A percentile compares a stretch with the other conserved stretches of the same genome.
Evolutionary conservation across 225 moss, liverwort and hornwort genomes (phyloP).

Genomic region (Marchantia paleacea): DNA sequence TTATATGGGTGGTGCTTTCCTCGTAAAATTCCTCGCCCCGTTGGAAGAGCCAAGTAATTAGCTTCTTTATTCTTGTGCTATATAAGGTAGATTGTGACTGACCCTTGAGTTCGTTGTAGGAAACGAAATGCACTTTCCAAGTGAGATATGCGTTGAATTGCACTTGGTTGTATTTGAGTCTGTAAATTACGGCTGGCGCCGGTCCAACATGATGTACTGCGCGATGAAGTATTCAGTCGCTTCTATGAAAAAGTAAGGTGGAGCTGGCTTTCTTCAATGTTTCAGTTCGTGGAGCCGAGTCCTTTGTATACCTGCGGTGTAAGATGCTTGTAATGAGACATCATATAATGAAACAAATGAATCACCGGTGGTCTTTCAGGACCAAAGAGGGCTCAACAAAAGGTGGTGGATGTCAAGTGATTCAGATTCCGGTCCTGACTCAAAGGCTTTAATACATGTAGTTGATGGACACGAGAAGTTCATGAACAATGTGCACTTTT

Average conservation of each 20-base stretch:
- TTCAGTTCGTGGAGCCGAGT: not conserved
- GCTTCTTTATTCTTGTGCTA: constrained; percentile 9
- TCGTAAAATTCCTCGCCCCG: constrained; percentile 57
- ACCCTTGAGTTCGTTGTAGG: not conserved
- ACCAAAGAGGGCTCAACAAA: not conserved
- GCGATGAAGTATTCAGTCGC: not conserved
- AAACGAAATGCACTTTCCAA: not conserved
- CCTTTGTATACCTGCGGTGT: not conserved
- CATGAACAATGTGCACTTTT: too few species aligned
- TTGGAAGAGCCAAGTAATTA: constrained; percentile 25
- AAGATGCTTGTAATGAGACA: not conserved
- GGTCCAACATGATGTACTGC: not conserved
- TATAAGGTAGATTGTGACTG: constrained; percentile 3
- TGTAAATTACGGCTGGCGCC: not conserved
- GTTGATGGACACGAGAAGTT: too few species aligned
- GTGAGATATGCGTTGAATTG: not conserved
- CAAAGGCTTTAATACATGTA: too few species aligned
- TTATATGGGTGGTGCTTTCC: constrained; percentile 80
- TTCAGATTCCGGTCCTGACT: not conserved
- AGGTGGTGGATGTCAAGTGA: not conserved
- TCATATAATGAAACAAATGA: not conserved
- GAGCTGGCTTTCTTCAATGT: not conserved
- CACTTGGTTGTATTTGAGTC: not conserved
- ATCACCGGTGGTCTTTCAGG: not conserved
- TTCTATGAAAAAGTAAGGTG: not conserved